Percentiles rank a stretch among this genome's conserved stretches.
Conservation (phyloP, 768 basidiomycete genomes). For the Boletus vermiculosoides region DNA sequence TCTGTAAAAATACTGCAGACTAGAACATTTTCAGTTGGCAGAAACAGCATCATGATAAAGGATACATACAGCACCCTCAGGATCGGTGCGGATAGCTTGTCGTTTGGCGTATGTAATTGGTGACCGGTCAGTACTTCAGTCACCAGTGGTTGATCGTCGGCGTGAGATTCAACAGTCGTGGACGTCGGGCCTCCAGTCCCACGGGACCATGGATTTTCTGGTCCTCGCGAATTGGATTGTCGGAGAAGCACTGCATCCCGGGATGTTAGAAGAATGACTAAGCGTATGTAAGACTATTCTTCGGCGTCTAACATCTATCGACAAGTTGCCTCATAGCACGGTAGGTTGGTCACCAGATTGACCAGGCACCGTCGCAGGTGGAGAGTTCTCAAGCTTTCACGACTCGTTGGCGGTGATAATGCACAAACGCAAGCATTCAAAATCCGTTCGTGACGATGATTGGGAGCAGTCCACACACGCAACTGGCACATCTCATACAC, state of each 20-base stretch:
- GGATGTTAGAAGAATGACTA: neutral
- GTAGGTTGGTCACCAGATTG: neutral
- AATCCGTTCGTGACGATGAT: constrained; percentile 7
- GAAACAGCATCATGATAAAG: neutral
- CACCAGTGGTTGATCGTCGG: neutral
- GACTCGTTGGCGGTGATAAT: neutral
- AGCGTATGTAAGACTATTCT: neutral
- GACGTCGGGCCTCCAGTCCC: too few species aligned
- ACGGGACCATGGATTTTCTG: too few species aligned
- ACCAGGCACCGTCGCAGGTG: too few species aligned
- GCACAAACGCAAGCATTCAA: constrained; percentile 30
- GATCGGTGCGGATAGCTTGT: neutral
- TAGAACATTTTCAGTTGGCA: neutral
- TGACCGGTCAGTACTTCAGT: too few species aligned
- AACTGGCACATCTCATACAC: neutral
- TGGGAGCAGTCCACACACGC: constrained; percentile 6
- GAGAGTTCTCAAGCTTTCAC: neutral
- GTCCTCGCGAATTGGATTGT: too few species aligned
- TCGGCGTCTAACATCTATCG: neutral
- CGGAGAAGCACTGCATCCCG: too few species aligned
- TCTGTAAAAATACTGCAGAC: too few species aligned
- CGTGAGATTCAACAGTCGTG: too few species aligned
- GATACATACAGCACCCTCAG: neutral
- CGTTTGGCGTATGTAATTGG: neutral
- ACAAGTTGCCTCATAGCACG: neutral